Conservation (phyloP, 2,329 filamentous ascomycete species). For the Penicillium decumbens region DNA sequence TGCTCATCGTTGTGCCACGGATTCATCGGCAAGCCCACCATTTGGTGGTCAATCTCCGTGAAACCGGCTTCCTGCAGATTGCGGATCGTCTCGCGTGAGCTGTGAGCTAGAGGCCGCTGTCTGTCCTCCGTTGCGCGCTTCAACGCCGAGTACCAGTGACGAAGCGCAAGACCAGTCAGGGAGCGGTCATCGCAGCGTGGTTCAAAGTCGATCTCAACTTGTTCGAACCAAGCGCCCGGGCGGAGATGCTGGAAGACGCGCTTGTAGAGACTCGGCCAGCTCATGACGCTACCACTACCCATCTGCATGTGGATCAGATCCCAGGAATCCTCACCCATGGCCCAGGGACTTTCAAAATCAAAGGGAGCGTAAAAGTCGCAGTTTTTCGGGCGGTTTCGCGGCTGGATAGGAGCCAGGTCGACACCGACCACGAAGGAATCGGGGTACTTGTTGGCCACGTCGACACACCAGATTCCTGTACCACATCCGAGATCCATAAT, state of each 20-base stretch:
- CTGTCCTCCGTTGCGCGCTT: conserved; percentile 60
- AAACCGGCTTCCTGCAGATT: conserved; percentile 69
- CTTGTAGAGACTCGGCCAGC: conserved; percentile 70
- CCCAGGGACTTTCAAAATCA: conserved; percentile 77
- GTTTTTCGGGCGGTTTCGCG: conserved; percentile 65
- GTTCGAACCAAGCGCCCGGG: conserved; percentile 74
- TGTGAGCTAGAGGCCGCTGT: conserved; percentile 62
- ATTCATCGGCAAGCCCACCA: conserved; percentile 67
- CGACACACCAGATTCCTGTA: conserved; percentile 86
- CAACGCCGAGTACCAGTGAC: conserved; percentile 66
- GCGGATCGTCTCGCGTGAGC: conserved; percentile 52
- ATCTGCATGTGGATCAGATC: conserved; percentile 81
- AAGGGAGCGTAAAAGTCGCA: conserved; percentile 62
- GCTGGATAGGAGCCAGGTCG: conserved; percentile 60
- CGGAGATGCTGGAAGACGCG: conserved; percentile 69
- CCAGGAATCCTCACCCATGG: conserved; percentile 61
- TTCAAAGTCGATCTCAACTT: conserved; percentile 81
- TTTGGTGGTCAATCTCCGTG: conserved; percentile 67
- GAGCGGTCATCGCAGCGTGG: conserved; percentile 67
- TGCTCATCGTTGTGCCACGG: conserved; percentile 64
- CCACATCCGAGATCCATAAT: conserved; percentile 72
- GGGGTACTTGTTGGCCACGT: conserved; percentile 67
- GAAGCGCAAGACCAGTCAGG: conserved; percentile 52
- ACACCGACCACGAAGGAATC: conserved; percentile 57
- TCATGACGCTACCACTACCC: conserved; percentile 70